Conservation (phyloP, 371 early-diverging fungal genomes). For the Mortierella sp. region DNA sequence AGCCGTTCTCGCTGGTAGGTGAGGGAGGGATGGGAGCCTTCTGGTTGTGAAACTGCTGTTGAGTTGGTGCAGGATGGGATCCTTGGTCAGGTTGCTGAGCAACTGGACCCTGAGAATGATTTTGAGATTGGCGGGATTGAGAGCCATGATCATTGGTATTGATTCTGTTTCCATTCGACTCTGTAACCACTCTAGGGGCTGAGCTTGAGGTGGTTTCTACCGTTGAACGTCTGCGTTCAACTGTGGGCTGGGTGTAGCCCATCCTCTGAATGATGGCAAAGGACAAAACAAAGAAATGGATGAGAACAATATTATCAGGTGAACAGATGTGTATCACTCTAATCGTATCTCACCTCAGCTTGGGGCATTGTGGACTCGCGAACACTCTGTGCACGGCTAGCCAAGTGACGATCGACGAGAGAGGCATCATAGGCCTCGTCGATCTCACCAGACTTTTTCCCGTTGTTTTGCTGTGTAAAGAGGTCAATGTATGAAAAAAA, state of each 20-base stretch:
- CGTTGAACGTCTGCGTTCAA: constrained; percentile 8
- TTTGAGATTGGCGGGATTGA: constrained; percentile 21
- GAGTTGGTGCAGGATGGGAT: constrained; percentile 37
- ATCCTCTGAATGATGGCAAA: neutral
- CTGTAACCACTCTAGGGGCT: neutral
- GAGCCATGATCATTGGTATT: constrained; percentile 2
- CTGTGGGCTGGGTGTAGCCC: neutral
- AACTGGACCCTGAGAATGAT: constrained; percentile 15
- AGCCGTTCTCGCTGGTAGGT: constrained; percentile 12
- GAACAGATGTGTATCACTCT: neutral
- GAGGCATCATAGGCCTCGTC: constrained; percentile 30
- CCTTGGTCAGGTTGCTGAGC: constrained; percentile 5
- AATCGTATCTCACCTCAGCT: constrained; percentile 18
- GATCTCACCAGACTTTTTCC: constrained; percentile 46
- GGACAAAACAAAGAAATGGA: neutral
- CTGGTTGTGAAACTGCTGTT: constrained; percentile 36
- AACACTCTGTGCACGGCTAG: constrained; percentile 40
- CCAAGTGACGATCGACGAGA: constrained; percentile 46
- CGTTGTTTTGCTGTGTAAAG: constrained; percentile 14
- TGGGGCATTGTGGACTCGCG: constrained; percentile 32
- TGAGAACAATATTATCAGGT: neutral
- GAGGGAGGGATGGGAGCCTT: constrained; percentile 29
- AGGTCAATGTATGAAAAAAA: neutral
- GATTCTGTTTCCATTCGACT: constrained; percentile 6
- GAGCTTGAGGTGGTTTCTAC: constrained; percentile 2